Conservation (phyloP, 2,329 filamentous ascomycete genomes). For the Lecanicillium sp. region DNA sequence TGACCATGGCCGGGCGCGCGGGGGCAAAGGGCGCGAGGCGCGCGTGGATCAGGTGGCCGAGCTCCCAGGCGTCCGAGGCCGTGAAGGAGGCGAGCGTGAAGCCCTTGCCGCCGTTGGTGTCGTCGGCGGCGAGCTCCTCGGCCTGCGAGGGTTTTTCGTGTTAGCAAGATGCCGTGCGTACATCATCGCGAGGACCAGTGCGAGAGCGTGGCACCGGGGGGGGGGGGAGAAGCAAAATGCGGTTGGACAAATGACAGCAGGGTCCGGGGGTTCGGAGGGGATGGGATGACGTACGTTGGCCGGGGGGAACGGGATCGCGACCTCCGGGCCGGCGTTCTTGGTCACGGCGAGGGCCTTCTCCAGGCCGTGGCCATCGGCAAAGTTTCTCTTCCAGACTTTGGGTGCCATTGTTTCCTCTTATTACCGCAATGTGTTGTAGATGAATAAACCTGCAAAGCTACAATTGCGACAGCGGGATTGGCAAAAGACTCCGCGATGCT, state of each 20-base stretch:
- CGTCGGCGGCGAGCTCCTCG: constrained; percentile 25
- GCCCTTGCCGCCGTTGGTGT: constrained; percentile 35
- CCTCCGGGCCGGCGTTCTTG: constrained; percentile 16
- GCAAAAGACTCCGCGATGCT: constrained; percentile 5
- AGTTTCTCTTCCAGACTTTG: constrained; percentile 23
- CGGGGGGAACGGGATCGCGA: constrained; percentile 19
- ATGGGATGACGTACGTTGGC: constrained; percentile 18
- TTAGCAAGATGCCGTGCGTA: too few relatives aligned
- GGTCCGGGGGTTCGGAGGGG: too few relatives aligned
- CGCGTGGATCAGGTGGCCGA: constrained; percentile 58
- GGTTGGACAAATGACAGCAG: background rate
- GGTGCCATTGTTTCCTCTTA: constrained; percentile 30
- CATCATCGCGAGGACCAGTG: too few relatives aligned
- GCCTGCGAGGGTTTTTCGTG: constrained; percentile 18
- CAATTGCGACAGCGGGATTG: too few relatives aligned
- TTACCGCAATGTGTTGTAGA: background rate
- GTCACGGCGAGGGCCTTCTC: constrained; percentile 21
- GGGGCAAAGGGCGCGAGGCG: constrained; percentile 49
- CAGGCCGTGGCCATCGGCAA: constrained; percentile 22
- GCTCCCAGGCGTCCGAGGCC: constrained; percentile 55
- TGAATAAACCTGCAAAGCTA: too few relatives aligned
- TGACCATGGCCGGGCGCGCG: constrained; percentile 48
- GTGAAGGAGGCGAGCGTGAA: constrained; percentile 52
- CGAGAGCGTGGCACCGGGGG: background rate
- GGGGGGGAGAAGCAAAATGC: background rate